Conservation (phyloP, 176 grass and related monocot species). For the Microstegium vimineum region DNA sequence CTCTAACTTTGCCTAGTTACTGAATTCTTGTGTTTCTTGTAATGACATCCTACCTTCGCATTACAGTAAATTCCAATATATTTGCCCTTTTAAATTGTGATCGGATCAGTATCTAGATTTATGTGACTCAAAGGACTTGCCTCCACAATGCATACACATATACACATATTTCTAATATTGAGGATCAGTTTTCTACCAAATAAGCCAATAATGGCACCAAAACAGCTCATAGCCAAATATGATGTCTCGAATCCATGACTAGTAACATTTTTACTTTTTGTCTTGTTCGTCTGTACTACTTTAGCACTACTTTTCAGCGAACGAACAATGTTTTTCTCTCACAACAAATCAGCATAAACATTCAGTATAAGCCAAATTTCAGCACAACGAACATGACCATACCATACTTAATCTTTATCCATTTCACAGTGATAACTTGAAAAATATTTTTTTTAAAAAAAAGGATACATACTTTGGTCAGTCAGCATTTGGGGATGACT, state of each 20-base stretch:
- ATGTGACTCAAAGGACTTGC: conserved; percentile 2
- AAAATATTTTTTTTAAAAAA: conserved; percentile 8
- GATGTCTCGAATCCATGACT: not conserved
- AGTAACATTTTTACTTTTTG: not conserved
- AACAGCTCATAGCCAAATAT: not conserved
- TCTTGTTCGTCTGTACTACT: too few relatives aligned
- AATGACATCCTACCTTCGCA: not conserved
- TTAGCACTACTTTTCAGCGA: too few relatives aligned
- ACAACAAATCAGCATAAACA: too few relatives aligned
- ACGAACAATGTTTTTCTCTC: too few relatives aligned
- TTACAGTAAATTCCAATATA: not conserved
- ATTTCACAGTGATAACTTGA: not conserved
- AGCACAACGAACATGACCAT: too few relatives aligned
- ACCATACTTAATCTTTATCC: too few relatives aligned
- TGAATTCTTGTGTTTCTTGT: not conserved
- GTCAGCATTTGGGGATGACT: conserved; percentile 84
- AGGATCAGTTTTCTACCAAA: conserved; percentile 1
- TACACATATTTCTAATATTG: not conserved
- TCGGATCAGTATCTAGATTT: not conserved
- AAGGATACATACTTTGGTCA: conserved; percentile 69
- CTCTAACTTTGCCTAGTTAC: not conserved
- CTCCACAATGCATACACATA: not conserved
- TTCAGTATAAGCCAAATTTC: too few relatives aligned
- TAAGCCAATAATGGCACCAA: not conserved
- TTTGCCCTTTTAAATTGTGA: conserved; percentile 7